A percentile compares a stretch with the other conserved stretches of the same genome.
These are phyloP conservation scores for Russula brevipes DNA, from an alignment of 768 basidiomycete genomes.

Conservation along the genomic window DNA sequence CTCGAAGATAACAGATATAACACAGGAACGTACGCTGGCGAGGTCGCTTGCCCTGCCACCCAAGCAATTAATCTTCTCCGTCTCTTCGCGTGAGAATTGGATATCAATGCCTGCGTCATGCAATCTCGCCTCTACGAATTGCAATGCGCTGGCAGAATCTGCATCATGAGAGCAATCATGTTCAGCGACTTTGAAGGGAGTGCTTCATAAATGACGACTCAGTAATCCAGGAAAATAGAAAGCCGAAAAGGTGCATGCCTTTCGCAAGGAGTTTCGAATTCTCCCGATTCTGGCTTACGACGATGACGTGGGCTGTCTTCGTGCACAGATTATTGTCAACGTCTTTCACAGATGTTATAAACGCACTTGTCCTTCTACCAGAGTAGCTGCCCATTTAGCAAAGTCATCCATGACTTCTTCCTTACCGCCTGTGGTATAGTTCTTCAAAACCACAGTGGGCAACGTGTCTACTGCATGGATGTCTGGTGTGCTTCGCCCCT, in stretches of 20 bases:
- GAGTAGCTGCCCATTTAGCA: constrained; percentile 75
- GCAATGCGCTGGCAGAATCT: constrained; percentile 69
- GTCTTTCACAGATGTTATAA: not conserved
- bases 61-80: constrained; percentile 58
- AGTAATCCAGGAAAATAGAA: not conserved
- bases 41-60: constrained; percentile 92
- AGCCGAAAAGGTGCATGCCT: constrained; percentile 40
- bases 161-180: constrained; percentile 82
- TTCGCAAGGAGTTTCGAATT: constrained; percentile 80
- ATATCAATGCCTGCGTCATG: constrained; percentile 48
- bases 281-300: constrained; percentile 86
- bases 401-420: constrained; percentile 73
- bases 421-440: constrained; percentile 57
- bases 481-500: constrained; percentile 29
- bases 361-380: constrained; percentile 75
- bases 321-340: not conserved
- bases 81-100: constrained; percentile 52
- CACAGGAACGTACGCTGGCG: constrained; percentile 56
- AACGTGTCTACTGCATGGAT: constrained; percentile 52
- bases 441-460: constrained; percentile 83
- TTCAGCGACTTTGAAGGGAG: constrained; percentile 80
- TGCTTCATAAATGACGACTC: constrained; percentile 39
- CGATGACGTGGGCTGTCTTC: constrained; percentile 86
- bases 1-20: not conserved
- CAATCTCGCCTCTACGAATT: constrained; percentile 78